These are phyloP conservation scores for Spergularia marina DNA, from an alignment of 148 eudicot genomes.

Conservation along the genomic window DNA sequence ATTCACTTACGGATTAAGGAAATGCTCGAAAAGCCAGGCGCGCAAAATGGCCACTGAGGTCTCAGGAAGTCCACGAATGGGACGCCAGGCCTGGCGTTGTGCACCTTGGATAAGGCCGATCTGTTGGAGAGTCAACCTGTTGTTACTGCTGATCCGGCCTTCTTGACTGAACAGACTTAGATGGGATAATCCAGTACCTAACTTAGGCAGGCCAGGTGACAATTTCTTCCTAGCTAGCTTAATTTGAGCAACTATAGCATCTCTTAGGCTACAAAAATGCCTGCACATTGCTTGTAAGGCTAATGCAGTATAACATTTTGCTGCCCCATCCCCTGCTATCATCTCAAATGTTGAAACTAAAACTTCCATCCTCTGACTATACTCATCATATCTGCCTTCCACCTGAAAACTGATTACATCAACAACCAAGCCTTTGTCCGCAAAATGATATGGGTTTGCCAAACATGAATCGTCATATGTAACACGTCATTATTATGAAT, in stretches of 20 bases:
- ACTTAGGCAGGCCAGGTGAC: conserved; percentile 46
- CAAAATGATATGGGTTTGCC: background rate
- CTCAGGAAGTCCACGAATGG: conserved; percentile 89
- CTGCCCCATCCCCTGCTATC: conserved; percentile 73
- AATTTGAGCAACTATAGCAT: conserved; percentile 70
- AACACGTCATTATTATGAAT: background rate
- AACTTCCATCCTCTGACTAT: conserved; percentile 62
- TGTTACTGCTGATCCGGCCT: conserved; percentile 30
- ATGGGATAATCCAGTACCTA: conserved; percentile 50
- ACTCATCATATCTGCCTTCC: conserved; percentile 52
- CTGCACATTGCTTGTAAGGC: conserved; percentile 94
- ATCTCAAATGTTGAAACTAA: conserved; percentile 64
- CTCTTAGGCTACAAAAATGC: conserved; percentile 76
- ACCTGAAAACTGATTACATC: conserved; percentile 42
- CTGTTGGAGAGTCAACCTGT: conserved; percentile 55
- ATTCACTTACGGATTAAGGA: conserved; percentile 76
- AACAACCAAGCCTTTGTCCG: background rate
- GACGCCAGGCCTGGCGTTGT: conserved; percentile 73
- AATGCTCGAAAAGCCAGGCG: conserved; percentile 92
- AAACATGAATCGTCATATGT: background rate
- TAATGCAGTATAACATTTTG: conserved; percentile 82
- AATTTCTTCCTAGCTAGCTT: conserved; percentile 39
- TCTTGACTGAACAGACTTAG: conserved; percentile 59
- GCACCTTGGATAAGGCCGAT: conserved; percentile 58
- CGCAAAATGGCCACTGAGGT: conserved; percentile 79